Base-by-base conservation (phyloP, 306 rosid genomes). In the Castanopsis chinensis region DNA sequence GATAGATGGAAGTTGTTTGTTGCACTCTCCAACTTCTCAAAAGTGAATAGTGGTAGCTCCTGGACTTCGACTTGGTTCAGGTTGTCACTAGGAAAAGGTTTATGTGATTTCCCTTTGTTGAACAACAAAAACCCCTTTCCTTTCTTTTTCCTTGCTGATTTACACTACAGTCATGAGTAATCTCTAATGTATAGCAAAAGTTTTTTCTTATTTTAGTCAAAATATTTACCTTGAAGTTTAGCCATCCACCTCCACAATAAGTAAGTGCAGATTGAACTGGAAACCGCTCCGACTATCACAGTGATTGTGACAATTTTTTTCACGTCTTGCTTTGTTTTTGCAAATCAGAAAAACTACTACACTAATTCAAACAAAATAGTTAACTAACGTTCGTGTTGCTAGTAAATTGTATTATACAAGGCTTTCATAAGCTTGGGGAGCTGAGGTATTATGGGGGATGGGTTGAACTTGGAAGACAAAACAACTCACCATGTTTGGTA, bases 31-130 rank as follows among this genome's bases (percentile, higher is more conserved):
- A 86, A 56, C 27, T 71, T 13, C 28, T 11, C 35, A 73, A 78
- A 71, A 4, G 77, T 74, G 52, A 74, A 78, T 30, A 78, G 6
- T 2, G 86, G 76, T 4, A 82, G 28, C 37, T 82, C 89, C 25
- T 86, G 60, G 3, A 82, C 64, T 79, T 76, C 53, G 12, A 30
- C 75, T 25, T 71, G 78, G 23, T 58, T 69, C 56, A 68, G 19
- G 19, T 71, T 65, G 28, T 13, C 19, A 6, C 23, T 0, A 5
- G 27, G 54, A 43, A 69, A 69, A 1, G 2, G 20, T 12, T 2
- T 15, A 73, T 73, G 14, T 1, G 18, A 4, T 30, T 7, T 49
- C 3, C 64, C 51, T 35, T 4, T 9, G 75, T 49, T 71, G 9
- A 20, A 7, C 28, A 41, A 41, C 43, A 5, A 41, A 9, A 41